Conservation (phyloP, 2,329 filamentous ascomycete genomes). For the Fusarium bactridioides region DNA sequence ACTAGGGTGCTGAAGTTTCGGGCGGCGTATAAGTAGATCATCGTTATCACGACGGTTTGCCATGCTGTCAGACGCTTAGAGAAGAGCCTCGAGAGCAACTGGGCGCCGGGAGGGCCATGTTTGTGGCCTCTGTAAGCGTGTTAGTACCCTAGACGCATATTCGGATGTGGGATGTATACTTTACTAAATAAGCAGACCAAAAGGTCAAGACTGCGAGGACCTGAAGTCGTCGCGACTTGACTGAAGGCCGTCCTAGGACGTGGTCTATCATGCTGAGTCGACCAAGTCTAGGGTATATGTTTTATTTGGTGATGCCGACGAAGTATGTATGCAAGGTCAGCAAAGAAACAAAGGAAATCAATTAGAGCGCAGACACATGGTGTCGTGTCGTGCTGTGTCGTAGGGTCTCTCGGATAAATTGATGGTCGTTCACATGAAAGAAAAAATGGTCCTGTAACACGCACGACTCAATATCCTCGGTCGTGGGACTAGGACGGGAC, state of each 20-base stretch:
- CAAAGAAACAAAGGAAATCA: conserved; percentile 19
- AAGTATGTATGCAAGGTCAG: neutral
- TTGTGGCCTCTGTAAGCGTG: conserved; percentile 72
- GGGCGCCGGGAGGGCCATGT: conserved; percentile 84
- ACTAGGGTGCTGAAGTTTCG: conserved; percentile 95
- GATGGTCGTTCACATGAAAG: conserved; percentile 39
- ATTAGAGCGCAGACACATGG: conserved; percentile 26
- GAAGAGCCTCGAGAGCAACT: conserved; percentile 74
- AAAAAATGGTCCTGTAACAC: neutral
- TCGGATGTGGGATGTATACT: conserved; percentile 55
- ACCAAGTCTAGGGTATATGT: neutral
- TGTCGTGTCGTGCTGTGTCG: neutral
- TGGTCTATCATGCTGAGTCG: conserved; percentile 74
- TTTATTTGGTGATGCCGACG: neutral
- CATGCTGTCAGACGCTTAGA: conserved; percentile 80
- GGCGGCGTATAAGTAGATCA: conserved; percentile 89
- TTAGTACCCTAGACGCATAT: conserved; percentile 21
- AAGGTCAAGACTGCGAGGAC: conserved; percentile 90
- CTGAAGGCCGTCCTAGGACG: conserved; percentile 87
- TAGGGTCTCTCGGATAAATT: conserved; percentile 13
- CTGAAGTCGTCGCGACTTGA: conserved; percentile 90
- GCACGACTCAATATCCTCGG: conserved; percentile 30
- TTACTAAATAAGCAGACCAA: conserved; percentile 86
- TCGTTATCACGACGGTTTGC: conserved; percentile 87
- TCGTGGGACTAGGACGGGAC: conserved; percentile 14